These are phyloP conservation scores for Pezicula carpinea DNA, from an alignment of 2,329 filamentous ascomycete genomes.

Conservation along the genomic window DNA sequence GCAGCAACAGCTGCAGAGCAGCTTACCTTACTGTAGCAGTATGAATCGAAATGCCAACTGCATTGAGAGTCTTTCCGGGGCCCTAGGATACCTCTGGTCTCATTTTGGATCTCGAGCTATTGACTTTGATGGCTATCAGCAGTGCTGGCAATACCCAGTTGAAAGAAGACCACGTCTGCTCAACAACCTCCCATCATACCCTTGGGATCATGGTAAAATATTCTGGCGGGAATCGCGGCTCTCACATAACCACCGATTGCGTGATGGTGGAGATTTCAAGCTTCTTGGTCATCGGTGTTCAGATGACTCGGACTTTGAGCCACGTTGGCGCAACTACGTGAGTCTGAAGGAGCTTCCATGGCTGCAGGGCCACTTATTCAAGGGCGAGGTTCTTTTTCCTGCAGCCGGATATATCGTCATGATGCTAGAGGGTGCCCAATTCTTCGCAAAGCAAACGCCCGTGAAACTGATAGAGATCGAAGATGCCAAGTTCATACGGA, in stretches of 20 bases:
- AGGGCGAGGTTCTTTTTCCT: slow-evolving; percentile 42
- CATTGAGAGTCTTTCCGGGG: no score
- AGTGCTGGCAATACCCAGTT: neutral
- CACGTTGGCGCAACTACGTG: slow-evolving; percentile 34
- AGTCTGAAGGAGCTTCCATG: slow-evolving; percentile 37
- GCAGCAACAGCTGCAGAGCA: neutral
- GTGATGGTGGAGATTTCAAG: neutral
- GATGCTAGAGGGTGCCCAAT: slow-evolving; percentile 1
- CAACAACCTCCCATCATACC: slow-evolving; percentile 5
- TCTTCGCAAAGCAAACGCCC: neutral
- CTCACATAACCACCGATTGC: neutral
- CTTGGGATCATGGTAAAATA: slow-evolving; percentile 6
- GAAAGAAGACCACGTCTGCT: neutral
- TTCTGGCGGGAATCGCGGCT: slow-evolving; percentile 8
- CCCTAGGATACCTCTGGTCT: no score
- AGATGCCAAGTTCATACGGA: neutral
- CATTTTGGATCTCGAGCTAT: no score
- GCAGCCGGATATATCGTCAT: slow-evolving; percentile 32
- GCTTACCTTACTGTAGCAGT: neutral
- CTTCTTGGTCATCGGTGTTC: slow-evolving; percentile 2
- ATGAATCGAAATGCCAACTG: neutral
- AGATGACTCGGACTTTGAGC: slow-evolving; percentile 13
- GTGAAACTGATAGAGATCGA: neutral
- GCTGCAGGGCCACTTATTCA: slow-evolving; percentile 42
- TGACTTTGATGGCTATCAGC: neutral